Percentiles rank a stretch among this genome's conserved stretches.
phyloP scores from a whole-genome alignment of 2,329 filamentous ascomycete species.

The Penicillium concentricum region DNA sequence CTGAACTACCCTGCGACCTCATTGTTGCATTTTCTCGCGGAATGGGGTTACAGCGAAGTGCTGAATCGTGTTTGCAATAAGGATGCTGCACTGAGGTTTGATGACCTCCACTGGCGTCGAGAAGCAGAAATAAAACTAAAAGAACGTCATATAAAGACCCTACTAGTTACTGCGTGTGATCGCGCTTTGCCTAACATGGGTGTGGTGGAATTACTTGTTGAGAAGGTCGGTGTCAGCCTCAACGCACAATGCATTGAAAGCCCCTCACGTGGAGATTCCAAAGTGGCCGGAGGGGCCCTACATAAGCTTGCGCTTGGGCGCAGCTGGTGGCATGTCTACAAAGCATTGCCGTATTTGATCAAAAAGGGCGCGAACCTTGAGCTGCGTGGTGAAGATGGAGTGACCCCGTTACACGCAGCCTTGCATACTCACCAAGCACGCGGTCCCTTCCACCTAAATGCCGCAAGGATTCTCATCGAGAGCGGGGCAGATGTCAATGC shows the following conservation, averaged over 20 bases:
- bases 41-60: background rate
- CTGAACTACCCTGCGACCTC: background rate
- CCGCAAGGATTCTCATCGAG: background rate
- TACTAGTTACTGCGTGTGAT: slow-evolving; percentile 2
- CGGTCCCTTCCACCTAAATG: slow-evolving; percentile 2
- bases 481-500: slow-evolving; percentile 11
- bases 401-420: slow-evolving; percentile 6
- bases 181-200: slow-evolving; percentile 12
- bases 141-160: background rate
- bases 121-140: background rate
- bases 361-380: slow-evolving; percentile 12
- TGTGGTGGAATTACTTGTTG: slow-evolving; percentile 5
- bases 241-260: background rate
- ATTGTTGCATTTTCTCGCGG: background rate
- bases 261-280: background rate
- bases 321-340: slow-evolving; percentile 11
- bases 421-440: background rate
- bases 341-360: slow-evolving; percentile 16
- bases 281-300: background rate
- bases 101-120: slow-evolving; percentile 7
- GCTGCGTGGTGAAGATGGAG: slow-evolving; percentile 3
- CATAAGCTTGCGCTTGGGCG: slow-evolving; percentile 4
- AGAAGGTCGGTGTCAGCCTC: slow-evolving; percentile 3
- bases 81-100: slow-evolving; percentile 2
- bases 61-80: slow-evolving; percentile 1